Conservation (phyloP, 345 rosid genomes). For the Murraya koenigii region DNA sequence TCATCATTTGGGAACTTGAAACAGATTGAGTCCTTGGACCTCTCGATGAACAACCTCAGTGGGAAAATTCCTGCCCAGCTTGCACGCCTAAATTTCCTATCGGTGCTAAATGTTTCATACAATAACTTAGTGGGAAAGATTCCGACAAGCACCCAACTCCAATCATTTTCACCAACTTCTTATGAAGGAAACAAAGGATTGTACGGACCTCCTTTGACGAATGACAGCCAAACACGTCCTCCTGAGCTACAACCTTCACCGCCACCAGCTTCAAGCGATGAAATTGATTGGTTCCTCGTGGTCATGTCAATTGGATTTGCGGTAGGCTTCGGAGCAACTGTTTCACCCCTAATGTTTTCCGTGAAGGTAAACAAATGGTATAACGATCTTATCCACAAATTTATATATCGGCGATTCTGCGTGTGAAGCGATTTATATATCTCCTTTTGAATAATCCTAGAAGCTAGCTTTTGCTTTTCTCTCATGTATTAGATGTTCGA, state of each 20-base stretch:
- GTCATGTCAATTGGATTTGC: constrained; percentile 15
- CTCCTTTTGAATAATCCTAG: too few species aligned
- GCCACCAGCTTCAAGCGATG: too few species aligned
- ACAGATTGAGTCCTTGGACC: too few species aligned
- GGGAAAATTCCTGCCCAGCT: constrained; percentile 36
- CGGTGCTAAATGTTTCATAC: constrained; percentile 31
- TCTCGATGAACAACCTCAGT: not conserved
- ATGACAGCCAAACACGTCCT: too few species aligned
- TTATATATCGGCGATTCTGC: constrained; percentile 17
- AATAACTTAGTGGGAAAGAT: constrained; percentile 14
- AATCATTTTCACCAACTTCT: too few species aligned
- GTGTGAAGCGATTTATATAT: not conserved
- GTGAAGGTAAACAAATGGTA: constrained; percentile 22
- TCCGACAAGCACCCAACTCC: too few species aligned
- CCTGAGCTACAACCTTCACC: too few species aligned
- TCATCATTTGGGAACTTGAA: constrained; percentile 22
- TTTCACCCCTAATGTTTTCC: constrained; percentile 37
- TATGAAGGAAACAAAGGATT: not conserved
- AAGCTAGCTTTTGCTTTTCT: too few species aligned
- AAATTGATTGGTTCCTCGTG: too few species aligned
- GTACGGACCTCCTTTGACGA: too few species aligned
- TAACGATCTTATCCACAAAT: constrained; percentile 11
- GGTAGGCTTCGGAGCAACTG: constrained; percentile 33
- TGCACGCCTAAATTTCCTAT: constrained; percentile 25
- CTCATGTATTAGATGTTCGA: too few species aligned